phyloP scores from a whole-genome alignment of 2,329 filamentous ascomycete genomes.

The Alternaria alternata region DNA sequence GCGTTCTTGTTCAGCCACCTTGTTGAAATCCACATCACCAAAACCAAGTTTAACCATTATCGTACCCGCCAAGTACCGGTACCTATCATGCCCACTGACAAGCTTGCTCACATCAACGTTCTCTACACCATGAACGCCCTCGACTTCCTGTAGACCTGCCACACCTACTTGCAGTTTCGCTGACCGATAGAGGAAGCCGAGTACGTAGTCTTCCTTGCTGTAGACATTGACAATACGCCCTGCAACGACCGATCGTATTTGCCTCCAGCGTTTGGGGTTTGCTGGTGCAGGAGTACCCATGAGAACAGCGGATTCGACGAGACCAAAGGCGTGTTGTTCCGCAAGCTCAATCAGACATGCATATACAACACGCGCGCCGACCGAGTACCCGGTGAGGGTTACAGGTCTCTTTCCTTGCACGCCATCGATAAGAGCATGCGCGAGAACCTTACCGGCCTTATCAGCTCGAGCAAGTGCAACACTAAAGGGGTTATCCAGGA shows the following conservation, averaged over 20 bases:
- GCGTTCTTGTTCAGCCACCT: conserved; percentile 54
- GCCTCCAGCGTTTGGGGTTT: conserved; percentile 73
- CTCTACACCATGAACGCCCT: conserved; percentile 70
- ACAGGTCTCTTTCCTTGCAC: conserved; percentile 83
- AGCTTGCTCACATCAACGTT: conserved; percentile 60
- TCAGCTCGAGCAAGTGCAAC: conserved; percentile 78
- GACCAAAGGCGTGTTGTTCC: conserved; percentile 78
- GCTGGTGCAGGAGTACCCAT: conserved; percentile 83
- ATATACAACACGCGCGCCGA: conserved; percentile 82
- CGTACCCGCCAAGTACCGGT: conserved; percentile 57
- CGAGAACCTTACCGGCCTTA: conserved; percentile 80
- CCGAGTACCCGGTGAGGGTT: conserved; percentile 80
- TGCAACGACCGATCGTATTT: conserved; percentile 78
- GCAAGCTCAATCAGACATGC: conserved; percentile 79
- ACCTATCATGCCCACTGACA: conserved; percentile 59
- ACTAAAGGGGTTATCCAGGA: conserved; percentile 82
- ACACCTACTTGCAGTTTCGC: conserved; percentile 83
- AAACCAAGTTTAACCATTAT: conserved; percentile 59
- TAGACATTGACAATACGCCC: conserved; percentile 87
- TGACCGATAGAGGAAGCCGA: conserved; percentile 84
- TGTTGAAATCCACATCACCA: conserved; percentile 56
- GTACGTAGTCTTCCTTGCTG: conserved; percentile 83
- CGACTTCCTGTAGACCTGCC: conserved; percentile 78
- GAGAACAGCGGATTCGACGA: conserved; percentile 82
- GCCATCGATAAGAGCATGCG: conserved; percentile 79